Base-by-base conservation (phyloP, 305 asterid species). In the Fraxinus floribunda region DNA sequence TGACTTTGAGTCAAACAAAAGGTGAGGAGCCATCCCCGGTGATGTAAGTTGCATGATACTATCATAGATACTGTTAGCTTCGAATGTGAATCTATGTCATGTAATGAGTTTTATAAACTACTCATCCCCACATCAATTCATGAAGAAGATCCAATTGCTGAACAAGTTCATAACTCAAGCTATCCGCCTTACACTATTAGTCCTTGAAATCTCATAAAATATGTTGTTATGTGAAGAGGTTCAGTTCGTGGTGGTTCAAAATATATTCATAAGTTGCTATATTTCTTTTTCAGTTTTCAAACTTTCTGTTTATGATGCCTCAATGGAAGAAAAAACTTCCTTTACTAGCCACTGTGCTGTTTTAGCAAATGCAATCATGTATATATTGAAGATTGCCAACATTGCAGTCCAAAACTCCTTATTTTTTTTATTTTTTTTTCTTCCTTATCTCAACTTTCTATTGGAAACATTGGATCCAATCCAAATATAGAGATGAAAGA, bases 291-390 rank as follows among this genome's bases (percentile, higher is more conserved):
- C n/a, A 24, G 36, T 66, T 26, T 26, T 66, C 73, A 26, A 8
- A 64, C 7, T 22, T 64, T 22, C 5, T 24, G 73, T 26, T 9
- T 1, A 64, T 24, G 73, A 64, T 22, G 35, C 73, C n/a, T 8
- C 72, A 22, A 24, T 8, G 1, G 72, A 22, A 55, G 70, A 16
- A 60, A 60, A 62, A 18, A 62, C 32, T 20, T 22, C 71, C 44
- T 41, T 55, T 46, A 71, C 30, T 66, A 74, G 75, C 81, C 86
- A 80, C 77, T 68, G 77, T 39, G 11, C 68, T 38, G 13, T 41
- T 74, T 79, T 26, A 49, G 84, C 29, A 86, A 68, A 83, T 76
- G 85, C 60, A 75, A 75, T 18, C 10, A 57, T 57, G 70, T 60
- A 7, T 7, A 20, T 20, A 60, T 13, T 22, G 70, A 60, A 60